Evolutionary conservation across 495 filamentous ascomycete genomes (phyloP), one percentile per base, ranked within the genome.

Genomic region (Talaromyces proteolyticus): DNA sequence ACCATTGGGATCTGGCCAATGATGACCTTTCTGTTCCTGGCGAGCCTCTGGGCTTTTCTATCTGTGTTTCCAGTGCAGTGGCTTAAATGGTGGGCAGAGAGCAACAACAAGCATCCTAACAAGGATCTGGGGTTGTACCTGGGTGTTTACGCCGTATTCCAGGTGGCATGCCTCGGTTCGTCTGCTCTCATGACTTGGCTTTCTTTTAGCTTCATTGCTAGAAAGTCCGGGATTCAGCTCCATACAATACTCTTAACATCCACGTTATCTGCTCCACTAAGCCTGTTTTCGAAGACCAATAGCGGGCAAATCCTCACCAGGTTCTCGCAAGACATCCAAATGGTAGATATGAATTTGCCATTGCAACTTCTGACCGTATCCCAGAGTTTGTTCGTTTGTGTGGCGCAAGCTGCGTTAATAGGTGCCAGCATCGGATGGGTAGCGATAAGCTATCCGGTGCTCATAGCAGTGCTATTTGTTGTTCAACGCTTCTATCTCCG

Each of bases 301-400:
- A 70, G 57, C 19, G 74, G 74, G 21, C 47, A 61, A 4, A 75
- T 71, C 6, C 57, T 71, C 22, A 75, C 74, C 52, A 63, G 79
- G 20, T 85, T 84, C 59, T 78, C 74, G 55, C 79, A 84, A 54
- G 81, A 84, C 48, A 68, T 85, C 7, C 57, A 67, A 36, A 57
- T 76, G 7, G 61, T 79, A 7, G 75, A 79, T 55, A 70, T 59
- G 41, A 58, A 69, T 22, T 58, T 56, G 41, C 70, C 61, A 5
- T 44, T 57, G 55, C 59, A 22, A 57, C 56, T 38, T 25, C 61
- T 43, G 60, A 63, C 29, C 54, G 57, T 26, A 54, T 61, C 49
- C 53, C 55, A 48, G 51, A 59, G 55, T 17, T 52, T 56, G 12
- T 51, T 69, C 21, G 37, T 64, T 1, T 62, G 57, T 43, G 43